Percentiles rank a stretch among this genome's conserved stretches.
phyloP scores from a whole-genome alignment of 345 rosid species.

The Hibiscus trionum region DNA sequence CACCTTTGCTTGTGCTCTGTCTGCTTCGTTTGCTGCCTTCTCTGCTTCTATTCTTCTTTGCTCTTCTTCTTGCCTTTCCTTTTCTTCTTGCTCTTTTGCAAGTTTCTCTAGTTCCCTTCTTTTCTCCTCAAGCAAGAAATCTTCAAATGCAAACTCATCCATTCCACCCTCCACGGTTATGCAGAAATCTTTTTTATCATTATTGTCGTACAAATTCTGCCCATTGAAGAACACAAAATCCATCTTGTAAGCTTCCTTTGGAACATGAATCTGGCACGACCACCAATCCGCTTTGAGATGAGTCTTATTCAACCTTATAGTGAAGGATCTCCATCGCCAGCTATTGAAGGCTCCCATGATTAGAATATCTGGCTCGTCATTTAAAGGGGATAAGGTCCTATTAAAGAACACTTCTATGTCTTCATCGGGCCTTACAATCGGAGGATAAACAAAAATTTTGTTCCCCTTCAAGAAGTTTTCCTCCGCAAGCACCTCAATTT shows the following conservation, averaged over 20 bases:
- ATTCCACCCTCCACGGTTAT: slow-evolving; percentile 63
- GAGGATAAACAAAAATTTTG: slow-evolving; percentile 68
- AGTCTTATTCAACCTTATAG: slow-evolving; percentile 53
- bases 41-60: slow-evolving; percentile 58
- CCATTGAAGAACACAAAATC: slow-evolving; percentile 91
- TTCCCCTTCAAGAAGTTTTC: slow-evolving; percentile 38
- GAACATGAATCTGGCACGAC: slow-evolving; percentile 75
- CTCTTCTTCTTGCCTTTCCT: slow-evolving; percentile 69
- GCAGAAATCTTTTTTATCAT: slow-evolving; percentile 58
- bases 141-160: slow-evolving; percentile 64
- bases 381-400: slow-evolving; percentile 51
- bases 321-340: slow-evolving; percentile 88
- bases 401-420: slow-evolving; percentile 72
- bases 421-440: slow-evolving; percentile 45
- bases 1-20: slow-evolving; percentile 57
- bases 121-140: slow-evolving; percentile 84
- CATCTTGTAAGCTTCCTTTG: slow-evolving; percentile 82
- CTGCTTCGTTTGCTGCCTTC: slow-evolving; percentile 72
- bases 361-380: slow-evolving; percentile 51
- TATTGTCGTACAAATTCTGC: slow-evolving; percentile 66
- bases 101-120: slow-evolving; percentile 63
- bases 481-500: slow-evolving; percentile 53
- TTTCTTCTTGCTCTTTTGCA: slow-evolving; percentile 77
- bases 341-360: slow-evolving; percentile 91
- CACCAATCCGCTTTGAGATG: slow-evolving; percentile 72